Evolutionary conservation across 1,139 yeast species (phyloP).

Genomic region (Pneumocystis jirovecii): DNA sequence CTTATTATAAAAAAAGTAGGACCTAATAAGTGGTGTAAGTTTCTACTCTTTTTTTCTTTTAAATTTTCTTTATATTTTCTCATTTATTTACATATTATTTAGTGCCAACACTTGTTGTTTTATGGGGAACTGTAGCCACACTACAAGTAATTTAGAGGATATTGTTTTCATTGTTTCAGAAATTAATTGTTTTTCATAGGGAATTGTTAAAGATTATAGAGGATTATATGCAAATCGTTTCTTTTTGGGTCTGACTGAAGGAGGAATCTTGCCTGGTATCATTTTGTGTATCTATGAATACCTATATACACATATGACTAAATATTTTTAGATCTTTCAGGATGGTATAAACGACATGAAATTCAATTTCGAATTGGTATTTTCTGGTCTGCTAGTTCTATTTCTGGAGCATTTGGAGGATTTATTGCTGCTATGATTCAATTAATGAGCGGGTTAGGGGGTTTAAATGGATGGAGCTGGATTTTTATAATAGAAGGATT

Average conservation of each 20-base stretch:
- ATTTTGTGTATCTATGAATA: constrained; percentile 31
- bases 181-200: constrained; percentile 26
- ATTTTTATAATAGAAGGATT: constrained; percentile 60
- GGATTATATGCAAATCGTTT: constrained; percentile 42
- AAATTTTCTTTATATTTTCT: background rate
- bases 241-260: constrained; percentile 47
- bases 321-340: constrained; percentile 30
- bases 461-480: constrained; percentile 34
- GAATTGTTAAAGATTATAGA: constrained; percentile 43
- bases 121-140: constrained; percentile 40
- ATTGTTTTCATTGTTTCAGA: background rate
- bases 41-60: background rate
- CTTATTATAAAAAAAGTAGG: constrained; percentile 41
- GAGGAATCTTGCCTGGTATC: constrained; percentile 51
- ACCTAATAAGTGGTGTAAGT: constrained; percentile 44
- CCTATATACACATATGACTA: background rate
- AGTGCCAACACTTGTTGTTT: constrained; percentile 10
- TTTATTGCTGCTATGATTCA: constrained; percentile 35
- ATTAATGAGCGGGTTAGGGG: constrained; percentile 17
- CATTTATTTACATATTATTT: background rate
- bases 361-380: constrained; percentile 54
- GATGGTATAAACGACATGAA: constrained; percentile 41
- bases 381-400: constrained; percentile 53
- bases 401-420: constrained; percentile 76
- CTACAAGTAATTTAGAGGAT: background rate